phyloP scores from a whole-genome alignment of 306 rosid species.

The Glycine soja region DNA sequence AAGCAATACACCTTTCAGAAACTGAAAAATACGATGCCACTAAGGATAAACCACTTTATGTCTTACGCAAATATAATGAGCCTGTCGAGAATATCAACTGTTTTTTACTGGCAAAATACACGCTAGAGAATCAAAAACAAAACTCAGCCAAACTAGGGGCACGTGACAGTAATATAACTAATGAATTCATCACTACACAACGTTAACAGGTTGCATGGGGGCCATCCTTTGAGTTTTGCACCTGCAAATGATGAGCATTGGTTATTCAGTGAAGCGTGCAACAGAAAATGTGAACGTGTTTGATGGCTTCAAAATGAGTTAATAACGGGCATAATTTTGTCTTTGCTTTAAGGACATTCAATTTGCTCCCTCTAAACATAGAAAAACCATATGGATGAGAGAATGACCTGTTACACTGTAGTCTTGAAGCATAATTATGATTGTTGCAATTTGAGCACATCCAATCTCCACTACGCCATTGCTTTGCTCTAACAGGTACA shows the following conservation, averaged over 20 bases:
- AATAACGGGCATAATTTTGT: constrained; percentile 16
- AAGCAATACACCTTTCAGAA: constrained; percentile 46
- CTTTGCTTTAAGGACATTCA: not conserved
- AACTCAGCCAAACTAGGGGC: constrained; percentile 43
- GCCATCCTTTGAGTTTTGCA: constrained; percentile 78
- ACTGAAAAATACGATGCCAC: constrained; percentile 38
- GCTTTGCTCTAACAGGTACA: constrained; percentile 79
- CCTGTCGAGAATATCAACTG: constrained; percentile 32
- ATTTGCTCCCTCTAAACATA: constrained; percentile 12
- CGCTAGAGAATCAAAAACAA: constrained; percentile 40
- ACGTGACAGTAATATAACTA: constrained; percentile 41
- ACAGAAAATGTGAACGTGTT: constrained; percentile 20
- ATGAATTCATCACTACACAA: constrained; percentile 51
- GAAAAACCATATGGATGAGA: constrained; percentile 29
- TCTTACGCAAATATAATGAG: constrained; percentile 45
- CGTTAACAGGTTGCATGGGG: constrained; percentile 67
- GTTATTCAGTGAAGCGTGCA: constrained; percentile 32
- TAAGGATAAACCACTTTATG: constrained; percentile 31
- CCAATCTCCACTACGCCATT: constrained; percentile 98
- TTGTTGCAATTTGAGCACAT: constrained; percentile 95
- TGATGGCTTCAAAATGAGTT: constrained; percentile 17
- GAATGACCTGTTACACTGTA: constrained; percentile 84
- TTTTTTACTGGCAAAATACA: constrained; percentile 46
- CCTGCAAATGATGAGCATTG: constrained; percentile 59
- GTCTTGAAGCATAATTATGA: constrained; percentile 95